Evolutionary conservation across 2,329 filamentous ascomycete genomes (phyloP), one percentile per base, ranked within the genome.

Genomic region (Ophiognomonia clavigignenti-juglandacearum): DNA sequence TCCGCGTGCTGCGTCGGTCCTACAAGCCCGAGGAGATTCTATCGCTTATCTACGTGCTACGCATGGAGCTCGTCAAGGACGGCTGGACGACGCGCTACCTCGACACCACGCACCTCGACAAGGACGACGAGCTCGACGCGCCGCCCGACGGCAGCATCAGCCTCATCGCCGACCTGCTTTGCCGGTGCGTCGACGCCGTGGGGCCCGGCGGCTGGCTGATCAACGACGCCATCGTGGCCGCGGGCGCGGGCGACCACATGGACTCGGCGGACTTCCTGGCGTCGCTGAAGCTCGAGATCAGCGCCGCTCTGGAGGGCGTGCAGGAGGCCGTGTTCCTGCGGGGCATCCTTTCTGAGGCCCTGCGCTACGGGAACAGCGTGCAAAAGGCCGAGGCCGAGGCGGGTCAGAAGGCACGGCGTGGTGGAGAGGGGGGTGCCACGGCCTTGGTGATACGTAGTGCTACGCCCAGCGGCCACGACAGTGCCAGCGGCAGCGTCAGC

Each of bases 71-170:
- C 38, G 79, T 83, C 43, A 80, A 82, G 54, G 86, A 86, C 48
- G 83, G 83, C 26, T 92, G 87, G 87, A 88, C 85, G 0, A 78
- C 81, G 16, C 74, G 79, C 19, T 89, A 90, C 62, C 67, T 86
- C 31, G 84, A 86, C 56, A 64, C 69, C 10, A 74, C 75, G 14
- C 64, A 70, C 43, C 67, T 73, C 24, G 72, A 77, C 32, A 58
- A 64, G 13, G 64, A 70, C 20, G 65, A 68, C n/a, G 71, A 74
- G 7, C 62, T 64, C 10, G 61, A 69, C 13, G 68, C 72, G 4
- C 78, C 81, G 0, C 79, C 83, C 18, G 82, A 89, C 57, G 79
- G 80, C 41, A 80, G 83, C 43, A 84, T 91, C 54, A 73, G 79
- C 14, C 77, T 88, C 34, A 84, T 92, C 52, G 80, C 85, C 14